phyloP scores from a whole-genome alignment of 176 grass and related monocot species.

The Leersia perrieri region DNA sequence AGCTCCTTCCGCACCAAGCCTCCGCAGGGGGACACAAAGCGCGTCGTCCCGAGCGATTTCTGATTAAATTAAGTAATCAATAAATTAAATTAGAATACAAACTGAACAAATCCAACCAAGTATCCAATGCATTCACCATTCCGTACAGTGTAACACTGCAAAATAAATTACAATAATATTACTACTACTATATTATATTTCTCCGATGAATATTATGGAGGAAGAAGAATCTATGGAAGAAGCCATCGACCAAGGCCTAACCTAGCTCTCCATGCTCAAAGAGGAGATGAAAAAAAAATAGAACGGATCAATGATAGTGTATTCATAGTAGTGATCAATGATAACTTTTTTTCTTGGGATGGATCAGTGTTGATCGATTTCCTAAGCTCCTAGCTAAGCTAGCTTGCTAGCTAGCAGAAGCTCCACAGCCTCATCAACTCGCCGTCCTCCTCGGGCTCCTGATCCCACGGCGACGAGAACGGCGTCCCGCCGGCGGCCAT shows the following conservation, averaged over 20 bases:
- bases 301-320: slow-evolving; percentile 21
- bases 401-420: slow-evolving; percentile 52
- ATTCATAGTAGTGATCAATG: too few relatives aligned
- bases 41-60: slow-evolving; percentile 34
- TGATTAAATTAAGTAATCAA: slow-evolving; percentile 38
- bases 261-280: background rate
- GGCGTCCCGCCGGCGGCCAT: slow-evolving; percentile 17
- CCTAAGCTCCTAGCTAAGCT: background rate
- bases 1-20: slow-evolving; percentile 32
- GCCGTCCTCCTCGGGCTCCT: slow-evolving; percentile 59
- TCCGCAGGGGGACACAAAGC: slow-evolving; percentile 48
- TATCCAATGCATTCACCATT: slow-evolving; percentile 44
- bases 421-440: slow-evolving; percentile 59
- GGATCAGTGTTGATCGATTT: background rate
- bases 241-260: background rate
- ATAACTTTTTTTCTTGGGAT: too few relatives aligned
- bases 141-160: slow-evolving; percentile 4
- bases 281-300: background rate
- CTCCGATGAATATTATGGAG: background rate
- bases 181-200: too few relatives aligned
- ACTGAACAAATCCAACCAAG: slow-evolving; percentile 34
- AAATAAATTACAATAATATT: slow-evolving; percentile 11
- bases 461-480: slow-evolving; percentile 38
- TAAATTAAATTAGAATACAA: background rate
- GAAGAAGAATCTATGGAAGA: background rate